These are phyloP conservation scores for Fraxinus excelsior DNA, from an alignment of 257 asterid species.

Conservation along the genomic window DNA sequence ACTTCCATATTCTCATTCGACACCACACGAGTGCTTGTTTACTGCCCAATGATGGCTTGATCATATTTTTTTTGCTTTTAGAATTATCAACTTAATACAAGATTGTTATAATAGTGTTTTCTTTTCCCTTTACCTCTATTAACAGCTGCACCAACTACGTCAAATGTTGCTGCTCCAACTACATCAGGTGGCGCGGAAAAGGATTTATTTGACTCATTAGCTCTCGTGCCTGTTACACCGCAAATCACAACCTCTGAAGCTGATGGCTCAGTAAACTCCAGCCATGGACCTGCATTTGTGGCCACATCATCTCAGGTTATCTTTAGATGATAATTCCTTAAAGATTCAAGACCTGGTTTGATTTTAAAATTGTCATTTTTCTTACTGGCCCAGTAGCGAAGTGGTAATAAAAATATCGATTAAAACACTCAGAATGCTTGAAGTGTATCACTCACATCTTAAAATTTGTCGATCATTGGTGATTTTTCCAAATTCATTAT, in stretches of 20 bases:
- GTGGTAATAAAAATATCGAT: background rate
- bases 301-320: constrained; percentile 37
- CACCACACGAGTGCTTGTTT: constrained; percentile 1
- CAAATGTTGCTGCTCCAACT: constrained; percentile 45
- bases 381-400: background rate
- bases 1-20: background rate
- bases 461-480: background rate
- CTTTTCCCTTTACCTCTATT: constrained; percentile 17
- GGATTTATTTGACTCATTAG: constrained; percentile 81
- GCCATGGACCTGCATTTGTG: constrained; percentile 45
- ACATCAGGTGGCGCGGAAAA: constrained; percentile 48
- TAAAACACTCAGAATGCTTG: background rate
- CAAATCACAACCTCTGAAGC: constrained; percentile 46
- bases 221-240: constrained; percentile 63
- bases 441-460: background rate
- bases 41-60: background rate
- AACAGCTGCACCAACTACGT: constrained; percentile 54
- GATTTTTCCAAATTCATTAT: background rate
- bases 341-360: background rate
- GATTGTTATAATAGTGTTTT: background rate
- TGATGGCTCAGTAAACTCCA: constrained; percentile 39
- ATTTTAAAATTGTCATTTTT: background rate
- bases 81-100: background rate
- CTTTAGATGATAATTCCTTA: constrained; percentile 5
- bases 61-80: background rate